Base-by-base conservation (phyloP, 2,329 filamentous ascomycete genomes). In the Pestalotiopsis fici region DNA sequence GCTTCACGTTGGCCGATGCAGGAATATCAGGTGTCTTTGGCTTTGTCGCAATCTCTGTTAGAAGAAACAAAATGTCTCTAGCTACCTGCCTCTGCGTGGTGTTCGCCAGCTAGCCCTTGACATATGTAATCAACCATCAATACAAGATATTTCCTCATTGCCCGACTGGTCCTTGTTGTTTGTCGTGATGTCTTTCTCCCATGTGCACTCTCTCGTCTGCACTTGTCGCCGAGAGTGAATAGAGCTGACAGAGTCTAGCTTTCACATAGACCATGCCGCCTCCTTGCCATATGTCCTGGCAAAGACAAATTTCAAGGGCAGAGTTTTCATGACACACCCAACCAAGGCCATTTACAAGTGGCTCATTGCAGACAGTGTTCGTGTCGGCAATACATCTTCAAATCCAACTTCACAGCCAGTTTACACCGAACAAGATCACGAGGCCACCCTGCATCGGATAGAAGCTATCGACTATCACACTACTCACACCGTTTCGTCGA, bases 281-380 rank as follows among this genome's bases (percentile, higher is more conserved):
- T 97, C 95, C n/a, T 85, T 99, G 59, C 96, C 96, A 57, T 99
- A 98, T 78, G 96, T 99, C 68, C 88, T 99, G 71, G 93, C 95
- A 71, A 99, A 99, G 83, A 98, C 96, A 47, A 98, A 98, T 80
- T 99, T 99, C 84, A 92, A 93, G 71, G 96, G 96, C 61, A 90
- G 95, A 25, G 95, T 98, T 69, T 98, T 98, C 83, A 99, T 98
- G 95, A 99, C 96, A 64, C 96, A 99, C 83, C 94, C 96, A 1
- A 99, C 96, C 59, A 98, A 99, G 80, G 96, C 96, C 74, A 99
- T 99, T 78, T 99, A 99, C 87, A 98, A 98, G 82, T 98, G 96
- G 95, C 89, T 98, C 64, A 98, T 98, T 70, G 94, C 97, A 80
- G 96, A 99, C 81, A 97, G 94, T 72, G 93, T 99, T 57, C 91